Evolutionary conservation across 2,329 filamentous ascomycete genomes (phyloP).

Genomic region (Capronia americana): DNA sequence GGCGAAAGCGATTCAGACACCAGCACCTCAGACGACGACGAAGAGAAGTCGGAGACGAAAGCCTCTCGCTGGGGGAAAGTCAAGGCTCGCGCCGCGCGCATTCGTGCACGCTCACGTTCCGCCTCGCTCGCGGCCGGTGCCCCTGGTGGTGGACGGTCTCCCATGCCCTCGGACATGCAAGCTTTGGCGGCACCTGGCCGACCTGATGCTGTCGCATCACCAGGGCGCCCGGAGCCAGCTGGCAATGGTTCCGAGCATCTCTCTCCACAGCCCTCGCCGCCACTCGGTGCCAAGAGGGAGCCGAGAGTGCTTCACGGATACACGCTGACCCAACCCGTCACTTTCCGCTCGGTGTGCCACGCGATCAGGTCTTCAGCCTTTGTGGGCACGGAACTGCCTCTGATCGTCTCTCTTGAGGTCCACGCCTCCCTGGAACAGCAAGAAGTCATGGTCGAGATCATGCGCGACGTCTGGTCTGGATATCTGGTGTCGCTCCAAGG

Average conservation of each 20-base stretch:
- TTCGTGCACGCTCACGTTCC: slow-evolving; percentile 34
- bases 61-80: slow-evolving; percentile 34
- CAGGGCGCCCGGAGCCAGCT: slow-evolving; percentile 9
- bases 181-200: not conserved
- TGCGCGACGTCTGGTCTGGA: slow-evolving; percentile 84
- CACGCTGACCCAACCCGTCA: slow-evolving; percentile 83
- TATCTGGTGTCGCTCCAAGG: slow-evolving; percentile 69
- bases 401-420: slow-evolving; percentile 92
- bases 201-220: not conserved
- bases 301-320: slow-evolving; percentile 86
- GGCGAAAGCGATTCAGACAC: slow-evolving; percentile 58
- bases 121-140: slow-evolving; percentile 12
- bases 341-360: slow-evolving; percentile 84
- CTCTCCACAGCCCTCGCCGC: slow-evolving; percentile 27
- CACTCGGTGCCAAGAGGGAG: slow-evolving; percentile 57
- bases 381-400: slow-evolving; percentile 72
- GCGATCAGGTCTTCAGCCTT: slow-evolving; percentile 83
- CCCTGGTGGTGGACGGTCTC: not conserved
- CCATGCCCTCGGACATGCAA: not conserved
- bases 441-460: slow-evolving; percentile 89
- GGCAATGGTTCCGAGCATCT: slow-evolving; percentile 20
- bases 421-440: slow-evolving; percentile 85
- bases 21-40: slow-evolving; percentile 40
- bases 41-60: slow-evolving; percentile 32
- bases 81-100: slow-evolving; percentile 37